A percentile compares a stretch with the other conserved stretches of the same genome.
These are phyloP conservation scores for Daedaleopsis nitida DNA, from an alignment of 768 basidiomycete genomes.

Conservation along the genomic window DNA sequence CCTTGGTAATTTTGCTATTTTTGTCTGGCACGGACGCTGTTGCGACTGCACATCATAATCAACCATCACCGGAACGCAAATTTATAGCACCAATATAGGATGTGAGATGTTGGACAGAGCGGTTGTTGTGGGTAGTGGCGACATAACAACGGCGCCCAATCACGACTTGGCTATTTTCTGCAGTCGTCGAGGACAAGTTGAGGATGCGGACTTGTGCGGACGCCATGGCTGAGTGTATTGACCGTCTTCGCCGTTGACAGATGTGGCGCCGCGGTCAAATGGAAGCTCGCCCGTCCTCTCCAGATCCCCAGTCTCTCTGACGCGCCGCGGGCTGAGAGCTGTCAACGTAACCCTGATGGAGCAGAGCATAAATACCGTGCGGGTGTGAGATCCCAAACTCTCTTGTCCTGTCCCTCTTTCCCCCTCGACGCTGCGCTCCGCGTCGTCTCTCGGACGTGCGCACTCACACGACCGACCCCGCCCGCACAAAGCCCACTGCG, in stretches of 20 bases:
- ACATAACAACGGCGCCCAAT: background rate
- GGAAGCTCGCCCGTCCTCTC: background rate
- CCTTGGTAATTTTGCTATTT: no score
- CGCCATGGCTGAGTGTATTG: no score
- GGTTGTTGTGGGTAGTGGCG: background rate
- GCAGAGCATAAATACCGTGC: background rate
- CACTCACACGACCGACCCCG: no score
- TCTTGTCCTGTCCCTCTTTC: background rate
- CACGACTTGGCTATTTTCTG: no score
- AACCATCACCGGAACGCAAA: no score
- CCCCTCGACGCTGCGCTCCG: no score
- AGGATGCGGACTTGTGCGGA: background rate
- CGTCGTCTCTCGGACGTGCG: no score
- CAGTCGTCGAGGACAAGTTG: no score
- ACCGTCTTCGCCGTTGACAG: background rate
- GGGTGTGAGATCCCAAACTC: background rate
- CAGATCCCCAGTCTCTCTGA: background rate
- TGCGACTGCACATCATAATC: no score
- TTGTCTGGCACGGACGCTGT: no score
- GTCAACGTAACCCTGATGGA: background rate
- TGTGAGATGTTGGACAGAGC: no score
- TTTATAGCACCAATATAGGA: no score
- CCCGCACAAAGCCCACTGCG: background rate
- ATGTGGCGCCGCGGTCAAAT: background rate
- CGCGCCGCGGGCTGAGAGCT: background rate